Evolutionary conservation across 768 basidiomycete genomes (phyloP).

Genomic region (Boletus sp.): DNA sequence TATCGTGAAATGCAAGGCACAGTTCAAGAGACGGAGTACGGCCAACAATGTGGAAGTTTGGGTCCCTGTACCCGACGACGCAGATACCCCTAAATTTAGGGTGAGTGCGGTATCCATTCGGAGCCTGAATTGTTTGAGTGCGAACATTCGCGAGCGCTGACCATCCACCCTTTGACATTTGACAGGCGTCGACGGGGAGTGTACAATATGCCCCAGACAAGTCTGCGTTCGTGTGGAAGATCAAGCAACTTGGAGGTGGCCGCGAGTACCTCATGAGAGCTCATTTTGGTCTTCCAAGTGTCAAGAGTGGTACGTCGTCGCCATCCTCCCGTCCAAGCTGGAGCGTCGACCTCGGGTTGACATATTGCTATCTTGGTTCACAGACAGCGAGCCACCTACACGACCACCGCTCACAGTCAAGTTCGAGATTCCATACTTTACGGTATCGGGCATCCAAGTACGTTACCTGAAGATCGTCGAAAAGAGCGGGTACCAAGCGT

Average conservation of each 20-base stretch:
- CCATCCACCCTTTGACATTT: background rate
- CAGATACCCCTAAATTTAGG: slow-evolving; percentile 95
- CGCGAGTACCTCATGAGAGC: slow-evolving; percentile 98
- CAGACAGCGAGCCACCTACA: slow-evolving; percentile 65
- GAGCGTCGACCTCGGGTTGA: background rate
- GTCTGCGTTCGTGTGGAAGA: slow-evolving; percentile 98
- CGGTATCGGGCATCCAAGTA: slow-evolving; percentile 96
- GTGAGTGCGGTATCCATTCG: slow-evolving; percentile 39
- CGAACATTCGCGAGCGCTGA: background rate
- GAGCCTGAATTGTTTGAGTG: background rate
- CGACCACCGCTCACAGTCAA: slow-evolving; percentile 95
- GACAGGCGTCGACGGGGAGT: slow-evolving; percentile 87
- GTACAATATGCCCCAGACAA: slow-evolving; percentile 99
- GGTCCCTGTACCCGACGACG: slow-evolving; percentile 98
- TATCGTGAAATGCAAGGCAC: slow-evolving; percentile 93
- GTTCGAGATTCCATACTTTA: slow-evolving; percentile 99
- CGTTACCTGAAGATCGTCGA: slow-evolving; percentile 98
- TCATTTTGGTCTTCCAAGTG: slow-evolving; percentile 94
- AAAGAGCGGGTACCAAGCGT: slow-evolving; percentile 95
- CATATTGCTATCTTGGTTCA: slow-evolving; percentile 43
- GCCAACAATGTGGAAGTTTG: slow-evolving; percentile 99
- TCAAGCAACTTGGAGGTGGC: slow-evolving; percentile 95
- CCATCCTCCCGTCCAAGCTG: background rate
- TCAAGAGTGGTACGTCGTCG: slow-evolving; percentile 70
- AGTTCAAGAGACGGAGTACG: slow-evolving; percentile 94